phyloP scores from a whole-genome alignment of 768 basidiomycete genomes.

The Lyophyllum semitale region DNA sequence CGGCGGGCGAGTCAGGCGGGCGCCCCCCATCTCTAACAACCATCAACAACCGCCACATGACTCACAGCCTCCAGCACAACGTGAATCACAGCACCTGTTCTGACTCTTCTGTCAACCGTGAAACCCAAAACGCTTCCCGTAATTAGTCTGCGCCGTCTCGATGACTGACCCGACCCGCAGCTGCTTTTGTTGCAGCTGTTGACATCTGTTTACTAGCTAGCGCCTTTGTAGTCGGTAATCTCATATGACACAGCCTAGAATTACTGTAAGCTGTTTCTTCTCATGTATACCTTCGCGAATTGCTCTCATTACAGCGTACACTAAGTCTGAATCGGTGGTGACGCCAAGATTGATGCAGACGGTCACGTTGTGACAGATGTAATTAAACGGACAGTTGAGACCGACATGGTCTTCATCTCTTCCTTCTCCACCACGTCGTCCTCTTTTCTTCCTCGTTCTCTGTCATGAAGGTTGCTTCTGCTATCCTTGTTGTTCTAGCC shows the following conservation, averaged over 20 bases:
- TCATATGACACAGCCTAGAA: neutral
- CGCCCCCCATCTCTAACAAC: constrained; percentile 18
- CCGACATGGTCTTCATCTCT: constrained; percentile 13
- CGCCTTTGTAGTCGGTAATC: neutral
- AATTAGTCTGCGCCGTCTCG: neutral
- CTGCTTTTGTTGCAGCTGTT: neutral
- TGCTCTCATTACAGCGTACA: neutral
- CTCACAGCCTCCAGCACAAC: constrained; percentile 18
- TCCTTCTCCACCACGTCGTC: constrained; percentile 10
- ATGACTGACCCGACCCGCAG: neutral
- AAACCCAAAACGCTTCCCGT: neutral
- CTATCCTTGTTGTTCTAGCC: constrained; percentile 39
- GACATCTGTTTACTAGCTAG: neutral
- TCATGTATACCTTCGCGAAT: neutral
- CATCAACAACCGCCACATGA: constrained; percentile 23
- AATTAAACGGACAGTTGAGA: constrained; percentile 8
- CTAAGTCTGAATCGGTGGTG: neutral
- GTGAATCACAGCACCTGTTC: neutral
- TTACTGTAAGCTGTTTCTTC: neutral
- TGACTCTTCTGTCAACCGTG: constrained; percentile 6
- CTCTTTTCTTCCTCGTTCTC: constrained; percentile 16
- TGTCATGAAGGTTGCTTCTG: constrained; percentile 46
- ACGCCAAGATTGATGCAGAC: constrained; percentile 2
- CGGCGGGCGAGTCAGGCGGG: constrained; percentile 24
- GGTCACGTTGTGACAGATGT: constrained; percentile 15